phyloP scores from a whole-genome alignment of 1,139 yeast genomes.

The Arxiozyma heterogenica region DNA sequence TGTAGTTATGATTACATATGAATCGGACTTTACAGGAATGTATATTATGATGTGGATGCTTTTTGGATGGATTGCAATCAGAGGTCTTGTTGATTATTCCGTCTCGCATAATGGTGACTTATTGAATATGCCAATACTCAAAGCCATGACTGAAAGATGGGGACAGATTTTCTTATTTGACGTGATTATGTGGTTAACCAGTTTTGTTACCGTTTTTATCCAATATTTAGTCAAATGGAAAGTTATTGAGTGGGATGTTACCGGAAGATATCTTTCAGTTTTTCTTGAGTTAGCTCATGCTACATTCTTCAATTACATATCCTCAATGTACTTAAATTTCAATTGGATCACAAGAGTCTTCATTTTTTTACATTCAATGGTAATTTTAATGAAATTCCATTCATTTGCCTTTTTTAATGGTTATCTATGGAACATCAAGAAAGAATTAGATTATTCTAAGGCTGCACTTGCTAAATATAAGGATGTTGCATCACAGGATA shows the following conservation, averaged over 20 bases:
- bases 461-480: slow-evolving; percentile 22
- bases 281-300: slow-evolving; percentile 45
- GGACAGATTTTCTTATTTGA: slow-evolving; percentile 58
- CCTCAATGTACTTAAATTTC: slow-evolving; percentile 40
- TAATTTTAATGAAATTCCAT: slow-evolving; percentile 84
- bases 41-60: slow-evolving; percentile 12
- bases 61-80: slow-evolving; percentile 8
- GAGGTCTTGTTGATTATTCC: slow-evolving; percentile 9
- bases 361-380: slow-evolving; percentile 68
- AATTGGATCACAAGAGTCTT: slow-evolving; percentile 88
- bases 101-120: slow-evolving; percentile 6
- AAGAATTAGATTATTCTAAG: slow-evolving; percentile 48
- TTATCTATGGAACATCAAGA: slow-evolving; percentile 57
- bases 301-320: slow-evolving; percentile 38
- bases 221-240: slow-evolving; percentile 43
- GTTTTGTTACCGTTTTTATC: slow-evolving; percentile 46
- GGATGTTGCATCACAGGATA: slow-evolving; percentile 17
- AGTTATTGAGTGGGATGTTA: slow-evolving; percentile 44
- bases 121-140: slow-evolving; percentile 31
- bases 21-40: slow-evolving; percentile 11
- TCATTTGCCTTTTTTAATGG: slow-evolving; percentile 86
- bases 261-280: slow-evolving; percentile 54
- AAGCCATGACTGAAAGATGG: slow-evolving; percentile 43
- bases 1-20: neutral
- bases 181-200: slow-evolving; percentile 52